Conservation (phyloP, 257 asterid genomes). For the Phtheirospermum japonicum region DNA sequence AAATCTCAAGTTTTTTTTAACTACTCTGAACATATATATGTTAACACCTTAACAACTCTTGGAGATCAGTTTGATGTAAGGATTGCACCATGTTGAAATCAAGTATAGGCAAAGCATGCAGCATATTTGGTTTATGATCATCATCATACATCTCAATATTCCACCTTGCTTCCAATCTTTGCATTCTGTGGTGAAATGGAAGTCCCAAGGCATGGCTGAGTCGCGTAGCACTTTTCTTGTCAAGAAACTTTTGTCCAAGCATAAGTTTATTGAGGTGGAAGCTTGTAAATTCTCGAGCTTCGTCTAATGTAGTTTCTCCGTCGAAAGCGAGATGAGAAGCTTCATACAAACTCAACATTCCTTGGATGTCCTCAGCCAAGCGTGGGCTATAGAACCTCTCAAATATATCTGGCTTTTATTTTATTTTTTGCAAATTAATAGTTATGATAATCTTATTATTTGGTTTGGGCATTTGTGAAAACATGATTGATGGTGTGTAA, state of each 20-base stretch:
- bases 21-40: no score
- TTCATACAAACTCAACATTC: conserved; percentile 32
- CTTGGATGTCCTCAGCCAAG: conserved; percentile 20
- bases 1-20: no score
- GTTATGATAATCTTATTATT: no score
- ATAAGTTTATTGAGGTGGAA: conserved; percentile 13
- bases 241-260: background rate
- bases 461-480: no score
- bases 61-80: conserved; percentile 27
- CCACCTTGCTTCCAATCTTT: conserved; percentile 30
- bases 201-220: conserved; percentile 24
- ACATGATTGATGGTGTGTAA: no score
- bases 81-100: conserved; percentile 34
- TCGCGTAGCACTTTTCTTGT: conserved; percentile 1
- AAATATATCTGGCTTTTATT: conserved; percentile 27
- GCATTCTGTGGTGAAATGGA: conserved; percentile 24
- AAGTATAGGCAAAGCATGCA: conserved; percentile 17
- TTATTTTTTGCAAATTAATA: background rate
- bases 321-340: conserved; percentile 30
- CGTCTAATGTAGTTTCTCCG: conserved; percentile 14
- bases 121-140: background rate
- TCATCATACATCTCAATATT: conserved; percentile 24
- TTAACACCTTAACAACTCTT: conserved; percentile 32
- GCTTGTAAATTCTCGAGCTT: conserved; percentile 28
- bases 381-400: conserved; percentile 17